Base-by-base conservation (phyloP, 2,329 filamentous ascomycete genomes). In the Colletotrichum limetticola region DNA sequence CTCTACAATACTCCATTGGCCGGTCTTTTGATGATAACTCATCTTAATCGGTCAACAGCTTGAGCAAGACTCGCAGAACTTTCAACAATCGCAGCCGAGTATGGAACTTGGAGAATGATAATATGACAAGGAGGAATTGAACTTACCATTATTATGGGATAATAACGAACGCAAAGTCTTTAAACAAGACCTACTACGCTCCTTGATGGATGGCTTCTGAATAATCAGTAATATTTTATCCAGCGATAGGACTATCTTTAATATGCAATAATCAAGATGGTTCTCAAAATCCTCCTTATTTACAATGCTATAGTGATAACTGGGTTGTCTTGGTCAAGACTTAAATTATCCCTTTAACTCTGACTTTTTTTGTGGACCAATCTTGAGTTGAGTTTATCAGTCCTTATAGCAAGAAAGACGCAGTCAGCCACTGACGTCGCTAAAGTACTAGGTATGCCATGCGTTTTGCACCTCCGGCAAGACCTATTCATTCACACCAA, bases 151-250 rank as follows among this genome's bases (percentile, higher is more conserved):
- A 46, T 14, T 49, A 49, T 49, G 42, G 28, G 5, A 22, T 35
- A 32, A 35, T 62, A 28, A 37, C 46, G 42, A 24, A 9, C 14
- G 37, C 19, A 16, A 4, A 4, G 22, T 14, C 16, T 32, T 16
- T 19, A 42, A 28, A 42, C 37, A 16, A 22, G 28, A 52, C 28
- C 42, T 49, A 16, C 6, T 61, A 56, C 68, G 56, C 57, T 71
- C 64, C 24, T 67, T 71, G n/a, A 30, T 14, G 62, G 56, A 63
- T 66, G 32, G 14, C 26, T 56, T 42, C 4, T 22, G 55, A 66
- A 53, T 67, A 60, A 46, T 70, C 22, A 35, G 28, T 49, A 63
- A 35, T 49, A 57, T 11, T 67, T 42, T 49, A 57, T 11, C 60
- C 32, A 61, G 32, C 46, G 14, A 22, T 9, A 42, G 19, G 3